Conservation (phyloP, 345 rosid species). For the Linum lewisii region DNA sequence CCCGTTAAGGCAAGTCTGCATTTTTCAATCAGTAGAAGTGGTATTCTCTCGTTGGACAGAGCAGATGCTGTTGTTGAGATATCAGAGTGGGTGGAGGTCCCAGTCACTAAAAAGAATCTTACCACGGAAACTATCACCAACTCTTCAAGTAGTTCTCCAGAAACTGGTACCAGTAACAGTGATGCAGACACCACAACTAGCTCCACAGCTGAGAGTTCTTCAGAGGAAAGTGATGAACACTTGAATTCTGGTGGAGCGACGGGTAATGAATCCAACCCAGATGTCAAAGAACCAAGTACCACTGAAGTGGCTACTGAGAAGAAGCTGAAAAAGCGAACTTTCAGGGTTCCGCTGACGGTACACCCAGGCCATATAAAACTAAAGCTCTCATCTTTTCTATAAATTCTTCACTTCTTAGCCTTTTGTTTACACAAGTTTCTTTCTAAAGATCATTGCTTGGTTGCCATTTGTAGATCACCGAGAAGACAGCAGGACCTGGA, state of each 20-base stretch:
- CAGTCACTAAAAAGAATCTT: slow-evolving; percentile 51
- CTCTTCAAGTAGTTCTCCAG: slow-evolving; percentile 42
- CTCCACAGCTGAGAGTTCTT: slow-evolving; percentile 16
- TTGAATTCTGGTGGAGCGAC: slow-evolving; percentile 37
- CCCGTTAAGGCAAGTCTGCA: slow-evolving; percentile 91
- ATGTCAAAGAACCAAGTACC: slow-evolving; percentile 37
- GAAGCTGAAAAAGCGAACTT: slow-evolving; percentile 73
- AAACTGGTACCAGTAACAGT: slow-evolving; percentile 22
- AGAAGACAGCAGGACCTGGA: slow-evolving; percentile 81
- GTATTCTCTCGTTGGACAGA: slow-evolving; percentile 74
- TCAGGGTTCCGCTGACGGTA: slow-evolving; percentile 85
- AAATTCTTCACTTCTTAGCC: slow-evolving; percentile 1
- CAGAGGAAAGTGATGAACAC: slow-evolving; percentile 44
- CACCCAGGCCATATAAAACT: slow-evolving; percentile 3
- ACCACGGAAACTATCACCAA: slow-evolving; percentile 53
- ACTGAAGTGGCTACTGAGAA: slow-evolving; percentile 51
- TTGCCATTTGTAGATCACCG: slow-evolving; percentile 43
- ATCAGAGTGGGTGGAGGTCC: slow-evolving; percentile 97
- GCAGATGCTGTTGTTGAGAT: slow-evolving; percentile 92
- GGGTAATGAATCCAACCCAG: slow-evolving; percentile 27
- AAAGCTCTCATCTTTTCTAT: background rate
- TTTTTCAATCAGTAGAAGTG: slow-evolving; percentile 92
- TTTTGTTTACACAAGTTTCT: background rate
- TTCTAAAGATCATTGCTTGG: background rate
- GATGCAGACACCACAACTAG: background rate